Conservation (phyloP, 305 asterid species). For the Fraxinus xanthoxyloides region DNA sequence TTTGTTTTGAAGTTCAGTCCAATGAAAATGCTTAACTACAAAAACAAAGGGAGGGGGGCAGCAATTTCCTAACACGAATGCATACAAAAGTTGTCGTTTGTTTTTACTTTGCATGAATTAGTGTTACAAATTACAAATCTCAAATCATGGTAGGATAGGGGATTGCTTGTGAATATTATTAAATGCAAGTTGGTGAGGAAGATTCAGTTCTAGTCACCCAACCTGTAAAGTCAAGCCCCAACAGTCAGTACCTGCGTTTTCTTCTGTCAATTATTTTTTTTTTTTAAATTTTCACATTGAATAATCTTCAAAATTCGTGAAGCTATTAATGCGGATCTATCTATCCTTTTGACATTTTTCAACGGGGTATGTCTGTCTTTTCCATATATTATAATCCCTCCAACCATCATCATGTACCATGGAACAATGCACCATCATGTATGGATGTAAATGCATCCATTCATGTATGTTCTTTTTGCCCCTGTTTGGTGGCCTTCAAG, state of each 20-base stretch:
- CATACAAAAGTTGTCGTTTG: neutral
- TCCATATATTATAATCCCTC: neutral
- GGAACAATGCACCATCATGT: neutral
- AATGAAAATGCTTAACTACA: too few species aligned
- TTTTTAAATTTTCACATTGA: neutral
- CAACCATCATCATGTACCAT: neutral
- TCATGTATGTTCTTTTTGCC: neutral
- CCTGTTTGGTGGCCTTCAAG: too few species aligned
- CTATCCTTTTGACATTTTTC: conserved; percentile 37
- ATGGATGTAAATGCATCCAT: neutral
- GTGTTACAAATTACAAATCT: neutral
- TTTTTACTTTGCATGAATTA: neutral
- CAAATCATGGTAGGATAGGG: neutral
- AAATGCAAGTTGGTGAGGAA: conserved; percentile 40
- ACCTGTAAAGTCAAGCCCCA: conserved; percentile 82
- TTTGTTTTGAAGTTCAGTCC: too few species aligned
- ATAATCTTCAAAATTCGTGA: conserved; percentile 38
- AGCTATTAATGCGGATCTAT: conserved; percentile 65
- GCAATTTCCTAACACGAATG: neutral
- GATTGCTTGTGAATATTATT: conserved; percentile 45
- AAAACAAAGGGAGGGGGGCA: too few species aligned
- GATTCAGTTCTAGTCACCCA: conserved; percentile 44
- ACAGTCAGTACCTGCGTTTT: conserved; percentile 50
- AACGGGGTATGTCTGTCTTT: conserved; percentile 42
- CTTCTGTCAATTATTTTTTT: conserved; percentile 26